Evolutionary conservation across 352 stramenopile genomes (phyloP).

Genomic region (Globisporangium iwayamae): DNA sequence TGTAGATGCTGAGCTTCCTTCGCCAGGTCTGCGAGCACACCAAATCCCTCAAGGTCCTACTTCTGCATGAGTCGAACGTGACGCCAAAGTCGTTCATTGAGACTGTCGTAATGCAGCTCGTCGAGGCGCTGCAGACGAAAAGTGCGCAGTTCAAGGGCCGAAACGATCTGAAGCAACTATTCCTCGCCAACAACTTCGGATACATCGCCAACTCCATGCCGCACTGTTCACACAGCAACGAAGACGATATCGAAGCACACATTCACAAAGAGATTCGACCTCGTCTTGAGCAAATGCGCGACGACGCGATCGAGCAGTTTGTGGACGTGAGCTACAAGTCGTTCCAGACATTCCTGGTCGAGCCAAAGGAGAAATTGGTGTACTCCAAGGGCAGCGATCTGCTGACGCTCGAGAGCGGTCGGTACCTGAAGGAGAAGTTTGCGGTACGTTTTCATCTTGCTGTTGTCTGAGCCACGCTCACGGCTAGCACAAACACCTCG

Average conservation of each 20-base stretch:
- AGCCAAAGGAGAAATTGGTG: slow-evolving; percentile 84
- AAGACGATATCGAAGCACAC: slow-evolving; percentile 46
- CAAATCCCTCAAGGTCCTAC: slow-evolving; percentile 50
- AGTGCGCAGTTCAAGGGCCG: slow-evolving; percentile 49
- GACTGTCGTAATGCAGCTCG: slow-evolving; percentile 64
- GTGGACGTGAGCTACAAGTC: slow-evolving; percentile 71
- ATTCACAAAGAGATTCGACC: slow-evolving; percentile 75
- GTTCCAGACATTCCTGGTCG: slow-evolving; percentile 60
- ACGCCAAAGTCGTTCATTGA: slow-evolving; percentile 52
- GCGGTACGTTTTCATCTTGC: slow-evolving; percentile 28
- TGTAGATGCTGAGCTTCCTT: slow-evolving; percentile 70
- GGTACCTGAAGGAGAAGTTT: slow-evolving; percentile 92
- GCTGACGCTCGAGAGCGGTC: slow-evolving; percentile 87
- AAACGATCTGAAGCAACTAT: slow-evolving; percentile 73
- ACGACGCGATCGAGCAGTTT: slow-evolving; percentile 82
- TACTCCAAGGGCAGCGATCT: slow-evolving; percentile 82
- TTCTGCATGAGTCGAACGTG: slow-evolving; percentile 52
- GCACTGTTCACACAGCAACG: slow-evolving; percentile 31
- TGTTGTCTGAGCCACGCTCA: neutral
- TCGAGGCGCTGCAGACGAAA: slow-evolving; percentile 54
- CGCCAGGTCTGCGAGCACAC: slow-evolving; percentile 69
- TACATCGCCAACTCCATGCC: slow-evolving; percentile 86
- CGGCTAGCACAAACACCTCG: neutral
- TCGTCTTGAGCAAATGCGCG: slow-evolving; percentile 76
- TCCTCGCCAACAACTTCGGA: slow-evolving; percentile 93